A percentile compares a stretch with the other conserved stretches of the same genome.
phyloP scores from a whole-genome alignment of 768 basidiomycete species.

The Russula ochroleuca region DNA sequence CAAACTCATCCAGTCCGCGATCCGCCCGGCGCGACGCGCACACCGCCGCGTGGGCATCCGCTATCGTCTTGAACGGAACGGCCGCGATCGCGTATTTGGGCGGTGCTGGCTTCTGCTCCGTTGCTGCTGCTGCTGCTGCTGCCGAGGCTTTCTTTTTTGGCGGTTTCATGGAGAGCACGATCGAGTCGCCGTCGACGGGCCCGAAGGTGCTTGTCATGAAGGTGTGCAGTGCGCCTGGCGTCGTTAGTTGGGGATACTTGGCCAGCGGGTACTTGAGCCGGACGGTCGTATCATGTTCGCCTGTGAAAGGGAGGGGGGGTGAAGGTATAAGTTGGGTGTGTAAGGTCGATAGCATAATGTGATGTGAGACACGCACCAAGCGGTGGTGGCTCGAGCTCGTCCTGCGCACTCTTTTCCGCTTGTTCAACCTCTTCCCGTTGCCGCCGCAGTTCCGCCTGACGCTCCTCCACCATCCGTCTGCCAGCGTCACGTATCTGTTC shows the following conservation, averaged over 20 bases:
- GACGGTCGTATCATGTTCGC: conserved; percentile 68
- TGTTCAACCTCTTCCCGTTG: conserved; percentile 42
- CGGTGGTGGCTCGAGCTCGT: conserved; percentile 50
- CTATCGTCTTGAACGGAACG: conserved; percentile 71
- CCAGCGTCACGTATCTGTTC: conserved; percentile 77
- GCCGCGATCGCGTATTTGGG: conserved; percentile 66
- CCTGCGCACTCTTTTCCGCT: conserved; percentile 34
- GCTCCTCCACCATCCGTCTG: conserved; percentile 59
- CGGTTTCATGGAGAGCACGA: conserved; percentile 64
- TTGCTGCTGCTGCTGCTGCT: too few relatives aligned
- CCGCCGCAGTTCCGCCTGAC: conserved; percentile 48
- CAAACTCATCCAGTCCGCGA: conserved; percentile 54
- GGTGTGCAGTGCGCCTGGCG: conserved; percentile 43
- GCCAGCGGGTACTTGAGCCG: conserved; percentile 64
- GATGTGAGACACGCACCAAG: conserved; percentile 42
- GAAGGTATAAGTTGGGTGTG: too few relatives aligned
- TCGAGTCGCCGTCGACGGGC: conserved; percentile 53
- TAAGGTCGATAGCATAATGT: background rate
- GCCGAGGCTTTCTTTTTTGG: conserved; percentile 43
- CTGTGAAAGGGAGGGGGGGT: conserved; percentile 32
- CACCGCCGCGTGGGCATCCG: conserved; percentile 72
- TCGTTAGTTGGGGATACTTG: conserved; percentile 53
- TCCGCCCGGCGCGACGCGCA: conserved; percentile 52
- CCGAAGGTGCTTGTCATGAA: conserved; percentile 58
- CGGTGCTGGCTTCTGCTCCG: too few relatives aligned